Base-by-base conservation (phyloP, 495 filamentous ascomycete genomes). In the Podospora pseudocomata region DNA sequence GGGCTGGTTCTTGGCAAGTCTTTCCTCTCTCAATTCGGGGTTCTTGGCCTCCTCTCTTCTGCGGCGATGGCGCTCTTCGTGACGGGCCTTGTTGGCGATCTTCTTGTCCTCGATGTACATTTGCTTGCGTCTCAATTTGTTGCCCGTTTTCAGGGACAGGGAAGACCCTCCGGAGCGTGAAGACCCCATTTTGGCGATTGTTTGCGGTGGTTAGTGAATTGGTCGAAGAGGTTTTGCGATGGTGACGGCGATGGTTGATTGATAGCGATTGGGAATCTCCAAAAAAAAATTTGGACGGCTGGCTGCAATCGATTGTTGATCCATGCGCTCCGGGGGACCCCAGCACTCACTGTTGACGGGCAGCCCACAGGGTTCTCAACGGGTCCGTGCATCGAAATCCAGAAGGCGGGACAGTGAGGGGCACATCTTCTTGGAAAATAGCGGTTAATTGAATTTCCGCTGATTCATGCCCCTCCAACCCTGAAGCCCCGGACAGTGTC, bases 41-140 rank as follows among this genome's bases (percentile, higher is more conserved):
- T 97, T 86, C 77, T 88, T 90, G 70, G 88, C 86, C 79, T 99
- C 95, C 75, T 95, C 90, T 75, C 87, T 90, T 78, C 92, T 93
- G 54, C 91, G 82, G 59, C 84, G 84, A 75, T 93, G 91, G 58
- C 93, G 89, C 67, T 90, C 86, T 67, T 91, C 90, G 70, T 92
- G 91, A 69, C 89, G 92, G 58, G 86, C 78, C 71, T 86, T 85
- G 71, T 91, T 90, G 67, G 87, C 85, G 6, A 85, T 82, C 73
- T 89, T 89, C 81, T 97, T 97, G 73, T 90, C 85, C 71, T 89
- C 86, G 72, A 94, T 84, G 74, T 94, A 90, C 62, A 92, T 81
- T 68, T 86, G 78, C 77, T 95, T 85, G 20, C 94, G 85, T 69
- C 85, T 87, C 39, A 89, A 77, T 78, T 96, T 97, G 79, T 97